phyloP scores from a whole-genome alignment of 192 early-diverging fungal genomes.

The Podila verticillata region DNA sequence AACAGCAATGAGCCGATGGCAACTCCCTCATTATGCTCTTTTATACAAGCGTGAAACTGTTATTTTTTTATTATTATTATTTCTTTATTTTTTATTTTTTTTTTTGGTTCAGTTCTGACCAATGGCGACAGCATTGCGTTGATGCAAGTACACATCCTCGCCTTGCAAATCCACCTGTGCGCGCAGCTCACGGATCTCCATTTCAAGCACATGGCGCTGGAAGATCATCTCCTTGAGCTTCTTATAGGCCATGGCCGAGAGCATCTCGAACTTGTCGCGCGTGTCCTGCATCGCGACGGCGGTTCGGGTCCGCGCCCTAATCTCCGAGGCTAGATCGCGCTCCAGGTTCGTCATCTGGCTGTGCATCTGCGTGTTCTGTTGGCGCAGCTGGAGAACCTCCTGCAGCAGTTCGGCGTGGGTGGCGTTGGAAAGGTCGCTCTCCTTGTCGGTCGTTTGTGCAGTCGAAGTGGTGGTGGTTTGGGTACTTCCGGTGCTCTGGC shows the following conservation, averaged over 20 bases:
- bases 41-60: too few relatives aligned
- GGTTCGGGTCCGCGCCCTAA: slow-evolving; percentile 30
- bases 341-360: slow-evolving; percentile 14
- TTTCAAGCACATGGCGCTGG: slow-evolving; percentile 40
- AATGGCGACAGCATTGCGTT: neutral
- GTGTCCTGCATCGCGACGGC: slow-evolving; percentile 58
- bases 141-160: neutral
- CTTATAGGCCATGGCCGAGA: slow-evolving; percentile 58
- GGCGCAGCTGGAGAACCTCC: slow-evolving; percentile 14
- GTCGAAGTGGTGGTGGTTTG: neutral
- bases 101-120: neutral
- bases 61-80: too few relatives aligned
- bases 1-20: too few relatives aligned
- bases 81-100: neutral
- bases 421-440: neutral
- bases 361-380: slow-evolving; percentile 27
- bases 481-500: neutral
- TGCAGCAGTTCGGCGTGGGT: neutral
- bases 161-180: slow-evolving; percentile 27
- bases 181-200: slow-evolving; percentile 37
- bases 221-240: slow-evolving; percentile 60
- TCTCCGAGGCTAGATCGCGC: slow-evolving; percentile 37
- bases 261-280: slow-evolving; percentile 57
- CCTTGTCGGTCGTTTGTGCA: neutral
- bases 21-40: too few relatives aligned